Evolutionary conservation across 2,329 filamentous ascomycete genomes (phyloP), one percentile per base, ranked within the genome.

Genomic region (Aureobasidium pullulans): DNA sequence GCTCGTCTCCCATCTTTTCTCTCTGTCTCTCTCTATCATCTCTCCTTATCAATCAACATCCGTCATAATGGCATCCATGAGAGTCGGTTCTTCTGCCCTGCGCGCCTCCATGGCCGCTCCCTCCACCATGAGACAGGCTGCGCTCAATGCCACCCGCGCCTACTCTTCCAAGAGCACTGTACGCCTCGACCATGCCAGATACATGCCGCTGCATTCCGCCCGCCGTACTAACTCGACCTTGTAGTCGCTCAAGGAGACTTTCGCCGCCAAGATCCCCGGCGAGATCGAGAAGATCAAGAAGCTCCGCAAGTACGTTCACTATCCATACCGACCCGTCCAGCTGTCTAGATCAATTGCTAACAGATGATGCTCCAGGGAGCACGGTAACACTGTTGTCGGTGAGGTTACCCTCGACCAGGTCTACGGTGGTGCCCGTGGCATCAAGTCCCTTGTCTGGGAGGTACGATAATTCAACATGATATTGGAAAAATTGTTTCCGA

Each of bases 221-320:
- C 39, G 68, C 62, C 13, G 6, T 48, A 53, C 59, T 62, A 28
- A 70, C 62, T n/a, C 19, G 53, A 54, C 65, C 65, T 59, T 69
- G 61, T 70, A 99, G 94, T 91, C 91, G 69, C 81, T 99, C 75
- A 99, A 99, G 84, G 94, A 99, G 77, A 93, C 91, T 74, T 97
- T 99, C 77, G 93, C 93, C 75, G 92, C 94, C 77, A 88, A 93
- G 73, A 83, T 99, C 64, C 94, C 94, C 70, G 90, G 87, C 76
- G 95, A 97, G 85, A 88, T 96, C 74, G 94, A 99, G 81, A 90
- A 97, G 85, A 91, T 99, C 83, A 99, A 99, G 90, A 86, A 90
- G 77, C 87, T 99, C 72, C 86, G 90, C 77, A 96, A 96, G 90
- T 96, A 82, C 75, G 87, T 78, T 19, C 15, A 4, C 13, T 16